These are phyloP conservation scores for Agrocybe pediades DNA, from an alignment of 768 basidiomycete genomes.

Conservation along the genomic window DNA sequence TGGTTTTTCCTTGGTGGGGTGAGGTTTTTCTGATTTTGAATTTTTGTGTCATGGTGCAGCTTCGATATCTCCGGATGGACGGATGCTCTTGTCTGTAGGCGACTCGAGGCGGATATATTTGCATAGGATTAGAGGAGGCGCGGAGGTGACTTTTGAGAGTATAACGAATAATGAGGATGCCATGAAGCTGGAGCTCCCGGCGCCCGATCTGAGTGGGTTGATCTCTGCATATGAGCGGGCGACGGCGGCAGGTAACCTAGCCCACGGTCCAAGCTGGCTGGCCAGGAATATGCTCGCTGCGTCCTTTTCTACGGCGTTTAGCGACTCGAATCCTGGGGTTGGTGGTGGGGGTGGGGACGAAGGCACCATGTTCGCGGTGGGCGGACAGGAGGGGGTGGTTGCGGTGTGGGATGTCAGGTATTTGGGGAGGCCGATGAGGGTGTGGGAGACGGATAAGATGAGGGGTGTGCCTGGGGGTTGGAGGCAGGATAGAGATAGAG, in stretches of 20 bases:
- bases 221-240: not conserved
- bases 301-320: conserved; percentile 82
- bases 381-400: conserved; percentile 79
- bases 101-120: conserved; percentile 88
- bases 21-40: too few relatives aligned
- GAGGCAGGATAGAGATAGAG: too few relatives aligned
- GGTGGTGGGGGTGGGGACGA: too few relatives aligned
- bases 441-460: conserved; percentile 60
- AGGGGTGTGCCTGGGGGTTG: conserved; percentile 12
- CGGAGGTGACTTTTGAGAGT: conserved; percentile 17
- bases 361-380: conserved; percentile 80
- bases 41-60: too few relatives aligned
- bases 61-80: conserved; percentile 87
- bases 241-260: too few relatives aligned
- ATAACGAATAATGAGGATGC: not conserved
- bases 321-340: too few relatives aligned
- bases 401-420: conserved; percentile 85
- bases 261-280: too few relatives aligned
- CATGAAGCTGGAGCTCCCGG: not conserved
- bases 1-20: not conserved
- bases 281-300: conserved; percentile 52
- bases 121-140: conserved; percentile 72
- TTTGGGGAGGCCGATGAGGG: conserved; percentile 60
- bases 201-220: not conserved
- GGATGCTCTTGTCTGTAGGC: conserved; percentile 85